A percentile compares a stretch with the other conserved stretches of the same genome.
phyloP scores from a whole-genome alignment of 2,329 filamentous ascomycete species.

The Zymoseptoria pseudotritici region DNA sequence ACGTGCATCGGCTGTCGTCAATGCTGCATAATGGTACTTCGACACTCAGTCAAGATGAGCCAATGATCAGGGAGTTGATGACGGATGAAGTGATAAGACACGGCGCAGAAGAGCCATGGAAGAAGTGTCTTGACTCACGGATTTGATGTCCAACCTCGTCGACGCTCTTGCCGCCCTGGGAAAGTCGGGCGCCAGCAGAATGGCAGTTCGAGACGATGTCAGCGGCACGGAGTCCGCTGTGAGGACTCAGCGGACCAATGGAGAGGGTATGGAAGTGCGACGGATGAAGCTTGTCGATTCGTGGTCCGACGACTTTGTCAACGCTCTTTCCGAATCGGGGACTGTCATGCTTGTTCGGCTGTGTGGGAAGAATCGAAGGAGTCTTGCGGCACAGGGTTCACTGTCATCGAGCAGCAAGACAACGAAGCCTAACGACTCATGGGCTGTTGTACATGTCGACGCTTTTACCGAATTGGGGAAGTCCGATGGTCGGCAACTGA shows the following conservation, averaged over 20 bases:
- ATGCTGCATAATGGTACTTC: background rate
- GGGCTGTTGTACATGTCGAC: background rate
- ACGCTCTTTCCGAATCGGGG: background rate
- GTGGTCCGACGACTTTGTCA: background rate
- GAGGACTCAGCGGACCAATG: no score
- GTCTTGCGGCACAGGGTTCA: no score
- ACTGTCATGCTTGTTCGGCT: no score
- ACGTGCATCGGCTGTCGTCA: background rate
- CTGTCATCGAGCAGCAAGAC: background rate
- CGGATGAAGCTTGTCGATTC: background rate
- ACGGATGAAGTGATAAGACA: background rate
- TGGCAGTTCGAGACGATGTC: no score
- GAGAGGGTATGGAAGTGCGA: background rate
- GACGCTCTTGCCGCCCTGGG: background rate
- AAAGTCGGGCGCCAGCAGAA: background rate
- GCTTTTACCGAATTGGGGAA: background rate
- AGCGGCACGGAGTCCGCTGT: no score
- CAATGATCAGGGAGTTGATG: background rate
- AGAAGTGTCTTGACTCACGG: background rate
- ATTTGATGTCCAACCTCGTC: background rate
- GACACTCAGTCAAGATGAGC: background rate
- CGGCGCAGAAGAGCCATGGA: background rate
- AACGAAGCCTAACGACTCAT: background rate
- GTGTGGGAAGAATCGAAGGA: no score
- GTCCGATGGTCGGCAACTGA: background rate